These are phyloP conservation scores for Bruguiera sexangula DNA, from an alignment of 345 rosid genomes.

Conservation along the genomic window DNA sequence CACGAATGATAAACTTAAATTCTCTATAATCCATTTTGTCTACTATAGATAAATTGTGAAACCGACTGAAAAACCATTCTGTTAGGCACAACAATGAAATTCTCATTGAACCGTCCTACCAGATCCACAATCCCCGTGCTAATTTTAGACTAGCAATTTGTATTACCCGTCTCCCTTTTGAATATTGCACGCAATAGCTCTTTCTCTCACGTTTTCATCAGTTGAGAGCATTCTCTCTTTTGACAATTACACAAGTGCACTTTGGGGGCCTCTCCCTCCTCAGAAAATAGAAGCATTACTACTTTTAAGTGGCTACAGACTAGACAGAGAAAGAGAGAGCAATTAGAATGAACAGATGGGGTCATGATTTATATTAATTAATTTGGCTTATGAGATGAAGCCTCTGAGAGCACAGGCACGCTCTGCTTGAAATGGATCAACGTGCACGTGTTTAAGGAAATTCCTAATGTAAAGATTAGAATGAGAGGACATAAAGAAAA, in stretches of 20 bases:
- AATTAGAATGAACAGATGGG: neutral
- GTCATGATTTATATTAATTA: neutral
- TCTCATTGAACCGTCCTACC: no score
- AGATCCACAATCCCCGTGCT: no score
- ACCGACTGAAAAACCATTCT: no score
- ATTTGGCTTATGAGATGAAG: neutral
- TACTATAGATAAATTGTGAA: no score
- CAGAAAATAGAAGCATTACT: no score
- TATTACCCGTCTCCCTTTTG: slow-evolving; percentile 33
- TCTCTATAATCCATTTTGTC: no score
- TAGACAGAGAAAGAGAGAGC: neutral
- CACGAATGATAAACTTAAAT: no score
- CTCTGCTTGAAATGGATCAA: slow-evolving; percentile 24
- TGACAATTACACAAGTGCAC: neutral
- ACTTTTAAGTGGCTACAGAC: neutral
- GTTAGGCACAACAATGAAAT: no score
- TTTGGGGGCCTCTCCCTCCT: neutral
- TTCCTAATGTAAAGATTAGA: slow-evolving; percentile 11
- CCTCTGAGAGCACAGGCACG: slow-evolving; percentile 31
- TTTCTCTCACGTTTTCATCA: slow-evolving; percentile 12
- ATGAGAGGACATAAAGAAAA: neutral
- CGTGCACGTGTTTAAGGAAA: slow-evolving; percentile 18
- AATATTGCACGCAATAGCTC: slow-evolving; percentile 12
- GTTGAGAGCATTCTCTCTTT: slow-evolving; percentile 11
- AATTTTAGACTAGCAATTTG: slow-evolving; percentile 16